Evolutionary conservation across 116 monocot species (phyloP).

Genomic region (Zostera marina): DNA sequence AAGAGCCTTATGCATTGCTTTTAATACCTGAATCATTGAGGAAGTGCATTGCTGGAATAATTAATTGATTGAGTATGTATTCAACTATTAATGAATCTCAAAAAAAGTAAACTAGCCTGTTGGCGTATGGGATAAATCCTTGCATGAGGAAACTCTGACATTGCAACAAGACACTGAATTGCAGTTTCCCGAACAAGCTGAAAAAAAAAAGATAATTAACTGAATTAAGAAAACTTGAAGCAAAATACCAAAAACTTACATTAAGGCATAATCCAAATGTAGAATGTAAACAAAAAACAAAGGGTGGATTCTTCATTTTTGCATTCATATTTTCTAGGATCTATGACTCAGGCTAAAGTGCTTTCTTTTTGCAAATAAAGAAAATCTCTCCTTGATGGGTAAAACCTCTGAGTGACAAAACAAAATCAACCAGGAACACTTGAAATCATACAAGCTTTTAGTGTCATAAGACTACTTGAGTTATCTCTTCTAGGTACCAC

Average conservation of each 20-base stretch:
- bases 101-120: conserved; percentile 37
- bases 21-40: conserved; percentile 38
- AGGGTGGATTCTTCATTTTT: too few species aligned
- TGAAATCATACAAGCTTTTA: too few species aligned
- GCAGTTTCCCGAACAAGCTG: conserved; percentile 88
- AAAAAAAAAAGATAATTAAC: neutral
- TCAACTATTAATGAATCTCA: conserved; percentile 5
- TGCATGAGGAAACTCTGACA: conserved; percentile 66
- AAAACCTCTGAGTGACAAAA: too few species aligned
- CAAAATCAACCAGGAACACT: too few species aligned
- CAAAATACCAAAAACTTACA: too few species aligned
- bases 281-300: neutral
- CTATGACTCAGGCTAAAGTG: too few species aligned
- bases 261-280: neutral
- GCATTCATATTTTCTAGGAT: too few species aligned
- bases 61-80: neutral
- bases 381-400: too few species aligned
- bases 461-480: too few species aligned
- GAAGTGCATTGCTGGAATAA: neutral
- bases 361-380: too few species aligned
- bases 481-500: too few species aligned
- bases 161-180: conserved; percentile 69
- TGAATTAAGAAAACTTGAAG: too few species aligned
- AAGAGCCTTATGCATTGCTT: conserved; percentile 46
- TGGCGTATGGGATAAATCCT: conserved; percentile 78